Conservation (phyloP, 2,329 filamentous ascomycete species). For the Curvularia spicifera region DNA sequence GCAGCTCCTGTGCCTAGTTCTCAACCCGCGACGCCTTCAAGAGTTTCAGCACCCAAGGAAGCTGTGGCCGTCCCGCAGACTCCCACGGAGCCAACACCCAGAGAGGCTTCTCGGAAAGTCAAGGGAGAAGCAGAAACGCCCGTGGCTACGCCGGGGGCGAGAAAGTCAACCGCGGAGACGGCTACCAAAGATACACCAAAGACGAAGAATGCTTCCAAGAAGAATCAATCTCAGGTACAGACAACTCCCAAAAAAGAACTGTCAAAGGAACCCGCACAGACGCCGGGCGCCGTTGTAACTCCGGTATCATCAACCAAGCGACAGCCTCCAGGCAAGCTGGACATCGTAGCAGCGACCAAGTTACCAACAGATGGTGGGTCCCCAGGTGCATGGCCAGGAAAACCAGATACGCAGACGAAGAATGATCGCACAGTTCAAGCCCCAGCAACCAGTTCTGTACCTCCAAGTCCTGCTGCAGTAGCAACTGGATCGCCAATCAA, state of each 20-base stretch:
- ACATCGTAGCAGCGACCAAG: slow-evolving; percentile 52
- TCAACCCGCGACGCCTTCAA: slow-evolving; percentile 32
- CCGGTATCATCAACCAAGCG: slow-evolving; percentile 37
- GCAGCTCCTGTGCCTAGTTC: slow-evolving; percentile 8
- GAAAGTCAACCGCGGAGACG: slow-evolving; percentile 21
- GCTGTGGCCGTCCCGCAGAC: slow-evolving; percentile 20
- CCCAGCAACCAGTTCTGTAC: slow-evolving; percentile 58
- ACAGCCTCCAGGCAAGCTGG: slow-evolving; percentile 56
- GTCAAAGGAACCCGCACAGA: slow-evolving; percentile 12
- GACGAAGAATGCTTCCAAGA: slow-evolving; percentile 29
- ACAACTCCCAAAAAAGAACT: slow-evolving; percentile 20
- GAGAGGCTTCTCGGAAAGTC: slow-evolving; percentile 20
- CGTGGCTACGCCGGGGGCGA: slow-evolving; percentile 26
- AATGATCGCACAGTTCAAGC: slow-evolving; percentile 33
- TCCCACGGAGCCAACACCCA: slow-evolving; percentile 15
- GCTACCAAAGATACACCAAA: slow-evolving; percentile 29
- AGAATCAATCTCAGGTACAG: slow-evolving; percentile 19
- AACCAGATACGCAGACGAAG: slow-evolving; percentile 36
- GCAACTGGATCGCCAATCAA: slow-evolving; percentile 52
- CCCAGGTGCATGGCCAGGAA: slow-evolving; percentile 20
- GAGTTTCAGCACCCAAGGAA: slow-evolving; percentile 18
- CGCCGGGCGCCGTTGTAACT: slow-evolving; percentile 14
- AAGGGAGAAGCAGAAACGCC: slow-evolving; percentile 15
- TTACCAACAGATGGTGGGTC: slow-evolving; percentile 28
- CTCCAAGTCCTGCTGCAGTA: slow-evolving; percentile 62